A percentile compares a stretch with the other conserved stretches of the same genome.
phyloP scores from a whole-genome alignment of 2,329 filamentous ascomycete genomes.

The Zymoseptoria crescenta region DNA sequence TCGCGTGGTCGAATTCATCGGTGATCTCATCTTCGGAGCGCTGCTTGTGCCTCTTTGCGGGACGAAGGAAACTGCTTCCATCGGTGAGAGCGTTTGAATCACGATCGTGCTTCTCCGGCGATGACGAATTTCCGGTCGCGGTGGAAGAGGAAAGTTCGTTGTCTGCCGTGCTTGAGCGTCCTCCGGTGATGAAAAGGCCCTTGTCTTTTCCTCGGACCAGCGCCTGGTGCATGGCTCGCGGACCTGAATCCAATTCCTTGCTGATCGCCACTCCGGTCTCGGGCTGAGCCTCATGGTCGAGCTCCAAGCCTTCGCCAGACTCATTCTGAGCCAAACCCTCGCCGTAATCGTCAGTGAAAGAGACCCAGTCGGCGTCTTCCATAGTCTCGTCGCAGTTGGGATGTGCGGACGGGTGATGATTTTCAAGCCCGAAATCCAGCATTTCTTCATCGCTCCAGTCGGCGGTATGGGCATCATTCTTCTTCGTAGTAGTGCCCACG shows the following conservation, averaged over 20 bases:
- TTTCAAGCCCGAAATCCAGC: constrained; percentile 11
- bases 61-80: background rate
- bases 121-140: background rate
- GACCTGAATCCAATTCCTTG: background rate
- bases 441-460: constrained; percentile 12
- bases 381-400: background rate
- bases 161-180: background rate
- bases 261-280: background rate
- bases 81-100: constrained; percentile 1
- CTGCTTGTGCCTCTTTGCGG: constrained; percentile 4
- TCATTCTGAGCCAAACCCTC: background rate
- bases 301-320: background rate
- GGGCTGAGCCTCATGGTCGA: background rate
- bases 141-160: background rate
- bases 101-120: background rate
- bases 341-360: background rate
- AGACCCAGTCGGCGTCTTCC: background rate
- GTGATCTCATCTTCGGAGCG: background rate
- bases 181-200: constrained; percentile 5
- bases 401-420: background rate
- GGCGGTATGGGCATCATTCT: constrained; percentile 1
- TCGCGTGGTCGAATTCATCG: background rate
- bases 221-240: background rate
- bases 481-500: constrained; percentile 1
- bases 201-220: background rate